Percentiles rank a stretch among this genome's conserved stretches.
These are phyloP conservation scores for Apiotrichum brassicae DNA, from an alignment of 1,284 basidiomycete species.

Conservation along the genomic window DNA sequence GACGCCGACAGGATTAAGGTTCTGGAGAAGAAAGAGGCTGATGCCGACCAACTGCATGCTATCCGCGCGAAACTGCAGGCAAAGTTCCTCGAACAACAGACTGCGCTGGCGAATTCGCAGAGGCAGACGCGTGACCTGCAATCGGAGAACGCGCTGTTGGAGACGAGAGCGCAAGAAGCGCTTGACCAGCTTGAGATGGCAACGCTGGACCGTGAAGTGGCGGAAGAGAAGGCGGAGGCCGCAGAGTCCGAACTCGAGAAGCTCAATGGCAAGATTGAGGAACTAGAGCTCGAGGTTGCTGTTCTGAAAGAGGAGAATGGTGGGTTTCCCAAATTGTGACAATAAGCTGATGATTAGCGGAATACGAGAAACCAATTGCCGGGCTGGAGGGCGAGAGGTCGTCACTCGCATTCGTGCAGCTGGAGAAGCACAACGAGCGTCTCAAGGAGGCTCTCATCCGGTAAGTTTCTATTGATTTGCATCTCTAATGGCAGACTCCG, in stretches of 20 bases:
- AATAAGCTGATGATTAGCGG: conserved; percentile 22
- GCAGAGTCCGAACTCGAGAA: conserved; percentile 71
- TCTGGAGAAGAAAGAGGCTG: conserved; percentile 74
- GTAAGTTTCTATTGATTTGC: conserved; percentile 45
- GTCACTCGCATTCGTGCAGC: conserved; percentile 75
- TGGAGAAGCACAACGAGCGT: conserved; percentile 93
- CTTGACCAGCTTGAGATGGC: conserved; percentile 90
- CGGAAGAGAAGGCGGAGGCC: conserved; percentile 84
- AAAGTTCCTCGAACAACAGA: conserved; percentile 73
- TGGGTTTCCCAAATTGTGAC: conserved; percentile 12
- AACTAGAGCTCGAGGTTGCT: conserved; percentile 75
- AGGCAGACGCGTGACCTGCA: conserved; percentile 63
- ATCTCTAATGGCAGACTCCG: conserved; percentile 55
- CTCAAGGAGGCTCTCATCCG: conserved; percentile 87
- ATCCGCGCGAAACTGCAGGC: conserved; percentile 80
- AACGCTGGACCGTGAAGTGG: conserved; percentile 93
- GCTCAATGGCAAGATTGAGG: conserved; percentile 68
- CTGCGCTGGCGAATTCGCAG: conserved; percentile 63
- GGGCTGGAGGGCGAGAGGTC: conserved; percentile 53
- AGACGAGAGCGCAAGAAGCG: conserved; percentile 60
- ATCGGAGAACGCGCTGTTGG: conserved; percentile 57
- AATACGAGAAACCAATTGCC: conserved; percentile 48
- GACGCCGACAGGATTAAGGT: conserved; percentile 75
- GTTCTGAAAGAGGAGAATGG: conserved; percentile 60
- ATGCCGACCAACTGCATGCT: conserved; percentile 78